Evolutionary conservation across 1,284 basidiomycete species (phyloP).

Genomic region (Wolfiporia cocos): DNA sequence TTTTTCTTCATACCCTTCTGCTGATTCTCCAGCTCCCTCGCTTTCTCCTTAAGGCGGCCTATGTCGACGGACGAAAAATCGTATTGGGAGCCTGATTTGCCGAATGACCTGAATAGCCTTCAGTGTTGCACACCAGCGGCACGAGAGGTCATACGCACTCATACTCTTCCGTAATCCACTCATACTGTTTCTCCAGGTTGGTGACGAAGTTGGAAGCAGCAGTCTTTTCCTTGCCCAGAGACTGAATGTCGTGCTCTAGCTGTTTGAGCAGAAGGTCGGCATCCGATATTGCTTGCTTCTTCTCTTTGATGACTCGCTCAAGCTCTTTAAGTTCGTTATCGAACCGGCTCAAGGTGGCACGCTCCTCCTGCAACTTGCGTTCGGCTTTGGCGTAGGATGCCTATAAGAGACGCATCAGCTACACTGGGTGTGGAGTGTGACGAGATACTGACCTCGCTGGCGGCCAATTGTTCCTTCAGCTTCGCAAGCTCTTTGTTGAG

Average conservation of each 20-base stretch:
- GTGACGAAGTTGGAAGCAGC: conserved; percentile 38
- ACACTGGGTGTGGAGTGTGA: neutral
- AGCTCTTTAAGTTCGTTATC: conserved; percentile 85
- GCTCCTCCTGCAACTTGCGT: conserved; percentile 73
- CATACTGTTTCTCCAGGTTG: conserved; percentile 74
- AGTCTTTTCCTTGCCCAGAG: conserved; percentile 48
- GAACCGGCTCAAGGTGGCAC: conserved; percentile 81
- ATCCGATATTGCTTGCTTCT: conserved; percentile 72
- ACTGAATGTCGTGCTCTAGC: conserved; percentile 46
- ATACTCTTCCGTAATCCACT: conserved; percentile 88
- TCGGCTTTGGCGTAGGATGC: conserved; percentile 59
- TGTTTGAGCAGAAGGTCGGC: conserved; percentile 66
- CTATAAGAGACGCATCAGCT: conserved; percentile 29
- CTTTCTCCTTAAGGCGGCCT: conserved; percentile 55
- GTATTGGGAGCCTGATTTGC: conserved; percentile 76
- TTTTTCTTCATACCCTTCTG: conserved; percentile 92
- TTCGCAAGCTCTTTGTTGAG: conserved; percentile 62
- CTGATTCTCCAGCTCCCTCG: conserved; percentile 72
- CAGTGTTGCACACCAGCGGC: neutral
- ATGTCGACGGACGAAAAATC: conserved; percentile 81
- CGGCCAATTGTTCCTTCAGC: conserved; percentile 46
- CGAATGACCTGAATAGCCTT: conserved; percentile 57
- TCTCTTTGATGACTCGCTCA: conserved; percentile 75
- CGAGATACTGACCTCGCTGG: conserved; percentile 42
- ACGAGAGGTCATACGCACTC: conserved; percentile 45